Evolutionary conservation across 805 yeast genomes (phyloP).

Genomic region (Nematodospora valgi): DNA sequence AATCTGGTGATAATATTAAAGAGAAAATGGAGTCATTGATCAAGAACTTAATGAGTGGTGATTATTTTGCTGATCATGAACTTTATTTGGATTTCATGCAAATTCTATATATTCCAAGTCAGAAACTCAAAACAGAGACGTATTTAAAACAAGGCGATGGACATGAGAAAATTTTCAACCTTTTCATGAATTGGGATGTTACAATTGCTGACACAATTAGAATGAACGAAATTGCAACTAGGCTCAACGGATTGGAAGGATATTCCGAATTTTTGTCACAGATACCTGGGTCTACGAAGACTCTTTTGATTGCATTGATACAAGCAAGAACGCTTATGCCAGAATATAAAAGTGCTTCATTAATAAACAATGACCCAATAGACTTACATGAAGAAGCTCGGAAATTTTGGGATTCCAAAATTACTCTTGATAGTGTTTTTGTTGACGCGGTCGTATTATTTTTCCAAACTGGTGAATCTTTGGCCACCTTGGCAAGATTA

Average conservation of each 20-base stretch:
- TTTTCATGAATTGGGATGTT: conserved; percentile 19
- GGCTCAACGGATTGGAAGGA: conserved; percentile 39
- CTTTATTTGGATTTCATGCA: conserved; percentile 3
- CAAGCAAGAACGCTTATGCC: conserved; percentile 33
- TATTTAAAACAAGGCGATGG: conserved; percentile 4
- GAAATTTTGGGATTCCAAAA: conserved; percentile 22
- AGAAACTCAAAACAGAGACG: background rate
- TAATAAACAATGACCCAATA: conserved; percentile 2
- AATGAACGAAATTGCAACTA: conserved; percentile 56
- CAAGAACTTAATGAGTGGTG: conserved; percentile 17
- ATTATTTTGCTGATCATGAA: conserved; percentile 3
- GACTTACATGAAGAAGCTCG: conserved; percentile 14
- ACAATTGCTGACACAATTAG: conserved; percentile 48
- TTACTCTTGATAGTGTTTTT: conserved; percentile 29
- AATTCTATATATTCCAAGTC: conserved; percentile 1
- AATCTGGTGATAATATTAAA: conserved; percentile 17
- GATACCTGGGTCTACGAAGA: conserved; percentile 25
- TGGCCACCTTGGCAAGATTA: conserved; percentile 30
- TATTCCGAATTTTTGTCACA: conserved; percentile 21
- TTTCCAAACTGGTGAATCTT: conserved; percentile 45
- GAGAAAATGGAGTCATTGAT: conserved; percentile 26
- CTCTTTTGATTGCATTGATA: conserved; percentile 39
- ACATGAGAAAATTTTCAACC: conserved; percentile 17
- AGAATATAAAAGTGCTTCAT: conserved; percentile 2
- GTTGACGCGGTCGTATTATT: conserved; percentile 37